Percentiles rank a stretch among this genome's conserved stretches.
phyloP scores from a whole-genome alignment of 2,329 filamentous ascomycete species.

The Cladosporium colombiae region DNA sequence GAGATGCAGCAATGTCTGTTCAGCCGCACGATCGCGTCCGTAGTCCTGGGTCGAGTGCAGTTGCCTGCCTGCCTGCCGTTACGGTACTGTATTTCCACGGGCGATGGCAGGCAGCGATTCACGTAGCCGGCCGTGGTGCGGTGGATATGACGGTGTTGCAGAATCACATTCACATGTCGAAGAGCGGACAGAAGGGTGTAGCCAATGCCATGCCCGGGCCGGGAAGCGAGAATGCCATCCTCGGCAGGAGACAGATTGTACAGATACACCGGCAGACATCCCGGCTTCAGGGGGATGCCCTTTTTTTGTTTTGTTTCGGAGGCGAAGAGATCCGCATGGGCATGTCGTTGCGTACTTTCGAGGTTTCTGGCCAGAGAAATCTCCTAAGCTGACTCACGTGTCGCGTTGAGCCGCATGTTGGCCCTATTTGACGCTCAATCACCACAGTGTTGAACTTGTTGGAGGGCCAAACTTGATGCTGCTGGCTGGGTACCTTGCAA shows the following conservation, averaged over 20 bases:
- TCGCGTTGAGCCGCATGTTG: not conserved
- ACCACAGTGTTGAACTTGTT: not conserved
- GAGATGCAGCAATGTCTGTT: not conserved
- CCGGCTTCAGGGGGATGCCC: not conserved
- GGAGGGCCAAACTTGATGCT: not conserved
- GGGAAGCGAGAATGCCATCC: not conserved
- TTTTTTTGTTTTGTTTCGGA: not conserved
- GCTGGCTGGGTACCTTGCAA: not conserved
- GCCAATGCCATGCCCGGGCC: not conserved
- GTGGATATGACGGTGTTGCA: not conserved
- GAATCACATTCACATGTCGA: slow-evolving; percentile 13
- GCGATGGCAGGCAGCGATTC: not conserved
- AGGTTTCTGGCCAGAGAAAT: not conserved
- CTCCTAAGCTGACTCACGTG: not conserved
- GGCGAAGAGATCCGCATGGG: not conserved
- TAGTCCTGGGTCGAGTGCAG: slow-evolving; percentile 4
- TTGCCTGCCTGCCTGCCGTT: not conserved
- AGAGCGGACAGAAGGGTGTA: not conserved
- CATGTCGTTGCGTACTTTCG: not conserved
- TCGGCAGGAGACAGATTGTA: slow-evolving; percentile 1
- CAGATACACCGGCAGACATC: slow-evolving; percentile 8
- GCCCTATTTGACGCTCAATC: not conserved
- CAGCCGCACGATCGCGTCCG: slow-evolving; percentile 7
- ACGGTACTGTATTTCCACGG: not conserved
- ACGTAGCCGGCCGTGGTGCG: not conserved